These are phyloP conservation scores for Leucocoprinus leucothites DNA, from an alignment of 768 basidiomycete species.

Conservation along the genomic window DNA sequence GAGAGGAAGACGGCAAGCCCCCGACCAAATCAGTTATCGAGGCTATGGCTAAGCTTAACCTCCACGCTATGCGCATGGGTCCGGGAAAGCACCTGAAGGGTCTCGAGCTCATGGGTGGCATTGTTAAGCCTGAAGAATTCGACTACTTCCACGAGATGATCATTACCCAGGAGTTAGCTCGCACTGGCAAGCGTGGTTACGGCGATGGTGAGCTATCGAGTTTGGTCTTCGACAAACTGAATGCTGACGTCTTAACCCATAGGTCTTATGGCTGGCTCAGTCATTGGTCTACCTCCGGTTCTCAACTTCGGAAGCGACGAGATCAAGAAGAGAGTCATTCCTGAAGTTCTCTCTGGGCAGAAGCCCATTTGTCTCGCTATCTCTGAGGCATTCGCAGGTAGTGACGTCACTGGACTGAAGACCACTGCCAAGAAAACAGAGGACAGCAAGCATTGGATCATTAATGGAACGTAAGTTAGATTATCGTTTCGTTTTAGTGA, in stretches of 20 bases:
- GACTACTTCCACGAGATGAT: constrained; percentile 90
- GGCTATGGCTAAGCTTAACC: constrained; percentile 66
- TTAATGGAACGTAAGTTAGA: constrained; percentile 54
- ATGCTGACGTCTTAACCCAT: neutral
- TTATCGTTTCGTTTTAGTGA: neutral
- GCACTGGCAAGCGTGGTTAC: constrained; percentile 74
- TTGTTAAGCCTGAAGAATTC: constrained; percentile 82
- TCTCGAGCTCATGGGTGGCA: constrained; percentile 70
- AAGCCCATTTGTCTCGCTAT: constrained; percentile 85
- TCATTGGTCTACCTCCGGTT: constrained; percentile 83
- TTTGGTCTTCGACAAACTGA: neutral
- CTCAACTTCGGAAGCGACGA: constrained; percentile 75
- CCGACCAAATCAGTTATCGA: constrained; percentile 75
- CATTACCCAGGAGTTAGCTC: constrained; percentile 71
- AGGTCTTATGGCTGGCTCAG: constrained; percentile 66
- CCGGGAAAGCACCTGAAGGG: constrained; percentile 85
- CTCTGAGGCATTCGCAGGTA: constrained; percentile 85
- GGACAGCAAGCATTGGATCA: constrained; percentile 79
- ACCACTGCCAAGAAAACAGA: constrained; percentile 74
- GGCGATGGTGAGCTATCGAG: constrained; percentile 53
- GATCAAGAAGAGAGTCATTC: constrained; percentile 50
- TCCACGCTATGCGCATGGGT: constrained; percentile 92
- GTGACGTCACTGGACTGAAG: constrained; percentile 73
- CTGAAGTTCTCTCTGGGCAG: constrained; percentile 66
- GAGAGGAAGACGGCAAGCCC: constrained; percentile 89